These are phyloP conservation scores for Chondrostereum purpureum DNA, from an alignment of 1,284 basidiomycete genomes.

Conservation along the genomic window DNA sequence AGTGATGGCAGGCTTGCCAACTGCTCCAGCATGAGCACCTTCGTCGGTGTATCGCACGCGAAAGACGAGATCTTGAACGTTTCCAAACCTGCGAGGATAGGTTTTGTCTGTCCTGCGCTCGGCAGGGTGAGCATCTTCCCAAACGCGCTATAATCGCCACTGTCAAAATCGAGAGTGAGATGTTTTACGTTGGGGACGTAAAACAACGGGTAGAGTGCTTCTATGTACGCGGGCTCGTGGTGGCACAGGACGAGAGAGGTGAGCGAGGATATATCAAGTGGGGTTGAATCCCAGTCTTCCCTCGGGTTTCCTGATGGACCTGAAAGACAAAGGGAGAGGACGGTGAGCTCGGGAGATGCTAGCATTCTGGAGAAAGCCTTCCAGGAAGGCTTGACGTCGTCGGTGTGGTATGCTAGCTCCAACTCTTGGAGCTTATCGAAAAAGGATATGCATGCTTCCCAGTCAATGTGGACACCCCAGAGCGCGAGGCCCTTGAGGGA, in stretches of 20 bases:
- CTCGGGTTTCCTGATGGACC: conserved; percentile 39
- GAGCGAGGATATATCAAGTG: conserved; percentile 42
- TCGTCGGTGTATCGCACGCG: conserved; percentile 27
- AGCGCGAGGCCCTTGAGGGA: conserved; percentile 38
- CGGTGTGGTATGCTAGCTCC: conserved; percentile 49
- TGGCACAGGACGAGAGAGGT: conserved; percentile 41
- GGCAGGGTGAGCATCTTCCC: conserved; percentile 32
- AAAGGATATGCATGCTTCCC: conserved; percentile 39
- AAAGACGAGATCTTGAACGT: conserved; percentile 43
- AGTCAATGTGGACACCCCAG: conserved; percentile 62
- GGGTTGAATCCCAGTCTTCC: conserved; percentile 23
- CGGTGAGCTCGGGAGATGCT: conserved; percentile 36
- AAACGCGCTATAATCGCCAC: conserved; percentile 42
- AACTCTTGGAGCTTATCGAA: conserved; percentile 38
- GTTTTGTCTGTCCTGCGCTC: conserved; percentile 26
- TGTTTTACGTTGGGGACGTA: conserved; percentile 39
- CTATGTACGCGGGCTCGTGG: conserved; percentile 35
- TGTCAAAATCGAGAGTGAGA: conserved; percentile 47
- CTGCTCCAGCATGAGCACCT: conserved; percentile 35
- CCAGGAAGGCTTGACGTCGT: conserved; percentile 52
- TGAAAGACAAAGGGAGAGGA: conserved; percentile 42
- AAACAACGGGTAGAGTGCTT: conserved; percentile 41
- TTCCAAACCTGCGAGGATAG: conserved; percentile 38
- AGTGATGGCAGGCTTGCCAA: conserved; percentile 36
- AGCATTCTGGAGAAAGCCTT: conserved; percentile 42